These are phyloP conservation scores for Multifurca ochricompacta DNA, from an alignment of 768 basidiomycete species.

Conservation along the genomic window DNA sequence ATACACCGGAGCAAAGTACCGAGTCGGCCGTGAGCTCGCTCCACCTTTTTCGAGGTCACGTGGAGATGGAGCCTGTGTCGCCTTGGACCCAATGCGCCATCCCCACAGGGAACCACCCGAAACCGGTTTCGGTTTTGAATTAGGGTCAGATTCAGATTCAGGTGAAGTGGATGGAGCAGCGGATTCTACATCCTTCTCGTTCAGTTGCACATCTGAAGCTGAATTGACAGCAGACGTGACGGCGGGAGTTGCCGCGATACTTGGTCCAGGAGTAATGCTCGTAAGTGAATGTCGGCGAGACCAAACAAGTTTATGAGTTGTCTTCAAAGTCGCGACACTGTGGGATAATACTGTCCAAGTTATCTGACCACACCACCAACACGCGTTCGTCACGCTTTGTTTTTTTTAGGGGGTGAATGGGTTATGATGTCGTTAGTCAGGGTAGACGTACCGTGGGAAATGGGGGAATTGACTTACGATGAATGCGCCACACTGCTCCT, in stretches of 20 bases:
- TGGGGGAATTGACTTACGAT: conserved; percentile 45
- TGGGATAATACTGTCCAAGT: conserved; percentile 71
- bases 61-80: conserved; percentile 20
- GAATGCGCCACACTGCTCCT: conserved; percentile 88
- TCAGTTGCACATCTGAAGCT: conserved; percentile 48
- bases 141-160: too few relatives aligned
- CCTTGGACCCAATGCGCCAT: conserved; percentile 26
- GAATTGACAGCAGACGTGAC: conserved; percentile 40
- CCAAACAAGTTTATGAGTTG: conserved; percentile 81
- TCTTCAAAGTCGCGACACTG: conserved; percentile 66
- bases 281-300: conserved; percentile 26
- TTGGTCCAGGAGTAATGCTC: neutral
- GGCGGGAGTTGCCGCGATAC: conserved; percentile 33
- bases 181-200: conserved; percentile 34
- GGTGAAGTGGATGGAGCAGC: neutral
- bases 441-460: too few relatives aligned
- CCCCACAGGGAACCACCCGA: conserved; percentile 23
- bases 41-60: conserved; percentile 47
- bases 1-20: conserved; percentile 66
- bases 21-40: conserved; percentile 30
- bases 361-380: conserved; percentile 79
- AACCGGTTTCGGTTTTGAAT: conserved; percentile 6
- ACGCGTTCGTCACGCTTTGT: conserved; percentile 73
- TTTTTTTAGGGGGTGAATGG: neutral
- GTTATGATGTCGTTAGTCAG: too few relatives aligned